Conservation (phyloP, 371 early-diverging fungal genomes). For the Blastocladiella emersonii region DNA sequence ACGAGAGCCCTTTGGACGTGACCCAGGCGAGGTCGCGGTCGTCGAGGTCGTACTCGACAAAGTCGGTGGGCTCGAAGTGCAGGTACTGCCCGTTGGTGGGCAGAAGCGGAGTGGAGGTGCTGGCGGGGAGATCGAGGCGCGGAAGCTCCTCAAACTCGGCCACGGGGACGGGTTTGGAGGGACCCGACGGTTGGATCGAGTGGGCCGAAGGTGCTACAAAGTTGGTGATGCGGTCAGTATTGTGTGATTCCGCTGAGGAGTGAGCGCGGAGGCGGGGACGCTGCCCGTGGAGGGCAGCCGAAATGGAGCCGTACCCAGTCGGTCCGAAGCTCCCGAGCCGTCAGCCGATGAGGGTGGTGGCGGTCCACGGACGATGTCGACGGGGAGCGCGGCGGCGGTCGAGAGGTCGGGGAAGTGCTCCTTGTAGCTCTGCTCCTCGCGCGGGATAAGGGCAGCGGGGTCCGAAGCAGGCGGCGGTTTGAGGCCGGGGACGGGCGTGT, state of each 20-base stretch:
- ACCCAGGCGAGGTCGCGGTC: constrained; percentile 23
- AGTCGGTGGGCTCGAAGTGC: constrained; percentile 44
- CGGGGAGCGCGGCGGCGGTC: constrained; percentile 28
- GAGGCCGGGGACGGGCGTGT: too few relatives aligned
- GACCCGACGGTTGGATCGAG: neutral
- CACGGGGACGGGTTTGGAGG: neutral
- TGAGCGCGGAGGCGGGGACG: neutral
- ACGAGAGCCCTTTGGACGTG: constrained; percentile 42
- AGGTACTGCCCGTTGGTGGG: constrained; percentile 60
- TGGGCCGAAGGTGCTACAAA: neutral
- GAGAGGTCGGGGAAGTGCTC: constrained; percentile 72
- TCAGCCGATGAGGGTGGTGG: constrained; percentile 4
- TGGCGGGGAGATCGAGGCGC: neutral
- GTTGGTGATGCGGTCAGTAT: too few relatives aligned
- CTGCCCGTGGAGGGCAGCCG: neutral
- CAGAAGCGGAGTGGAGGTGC: neutral
- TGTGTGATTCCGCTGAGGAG: neutral
- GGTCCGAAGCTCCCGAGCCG: too few relatives aligned
- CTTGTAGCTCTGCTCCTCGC: constrained; percentile 67
- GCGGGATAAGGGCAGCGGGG: constrained; percentile 21
- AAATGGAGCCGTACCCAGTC: too few relatives aligned
- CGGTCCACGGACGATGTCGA: constrained; percentile 17
- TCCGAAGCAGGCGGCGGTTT: too few relatives aligned
- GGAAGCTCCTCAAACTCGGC: constrained; percentile 5
- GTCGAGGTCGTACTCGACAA: constrained; percentile 93